These are phyloP conservation scores for Eutrema japonicum DNA, from an alignment of 345 rosid genomes.

Conservation along the genomic window DNA sequence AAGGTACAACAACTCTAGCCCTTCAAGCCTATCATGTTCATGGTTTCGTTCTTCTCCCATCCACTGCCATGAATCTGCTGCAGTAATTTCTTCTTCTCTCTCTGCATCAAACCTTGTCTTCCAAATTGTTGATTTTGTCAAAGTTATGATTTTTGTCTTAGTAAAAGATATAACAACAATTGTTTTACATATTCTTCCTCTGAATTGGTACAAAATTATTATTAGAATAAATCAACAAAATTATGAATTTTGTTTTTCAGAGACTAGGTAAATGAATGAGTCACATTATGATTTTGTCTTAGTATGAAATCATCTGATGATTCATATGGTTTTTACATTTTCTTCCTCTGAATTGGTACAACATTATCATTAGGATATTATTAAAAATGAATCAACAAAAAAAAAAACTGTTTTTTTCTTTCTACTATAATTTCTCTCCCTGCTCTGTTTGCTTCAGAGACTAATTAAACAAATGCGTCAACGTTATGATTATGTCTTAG, in stretches of 20 bases:
- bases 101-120: constrained; percentile 3
- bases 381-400: no score
- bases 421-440: no score
- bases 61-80: constrained; percentile 2
- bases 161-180: background rate
- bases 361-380: no score
- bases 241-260: no score
- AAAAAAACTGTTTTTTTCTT: no score
- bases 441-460: background rate
- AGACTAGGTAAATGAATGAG: no score
- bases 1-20: background rate
- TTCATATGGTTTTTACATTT: no score
- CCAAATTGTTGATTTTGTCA: constrained; percentile 2
- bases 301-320: no score
- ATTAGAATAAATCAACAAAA: background rate
- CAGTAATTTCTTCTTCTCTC: background rate
- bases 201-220: no score
- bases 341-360: no score
- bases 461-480: constrained; percentile 4
- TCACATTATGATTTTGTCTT: no score
- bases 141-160: background rate
- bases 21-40: constrained; percentile 18
- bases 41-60: background rate
- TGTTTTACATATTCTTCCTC: no score
- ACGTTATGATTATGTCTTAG: background rate